phyloP scores from a whole-genome alignment of 495 filamentous ascomycete genomes.

The Trichoderma gamsii region DNA sequence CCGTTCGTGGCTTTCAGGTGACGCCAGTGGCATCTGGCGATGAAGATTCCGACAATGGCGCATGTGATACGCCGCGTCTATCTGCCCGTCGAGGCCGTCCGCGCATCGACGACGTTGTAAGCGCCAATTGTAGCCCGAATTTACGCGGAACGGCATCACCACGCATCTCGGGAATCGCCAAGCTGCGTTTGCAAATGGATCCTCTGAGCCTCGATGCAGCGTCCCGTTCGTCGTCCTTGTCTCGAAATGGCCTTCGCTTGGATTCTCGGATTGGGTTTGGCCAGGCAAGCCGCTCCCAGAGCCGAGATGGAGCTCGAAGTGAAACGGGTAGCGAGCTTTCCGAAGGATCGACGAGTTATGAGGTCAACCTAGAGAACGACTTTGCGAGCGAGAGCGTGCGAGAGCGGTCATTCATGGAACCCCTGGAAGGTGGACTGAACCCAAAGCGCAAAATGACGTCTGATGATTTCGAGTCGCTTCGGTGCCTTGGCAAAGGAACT shows the following conservation, averaged over 20 bases:
- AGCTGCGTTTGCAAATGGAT: conserved; percentile 70
- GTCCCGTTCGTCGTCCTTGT: conserved; percentile 38
- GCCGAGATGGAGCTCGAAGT: conserved; percentile 27
- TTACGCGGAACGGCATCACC: conserved; percentile 53
- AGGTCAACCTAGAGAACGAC: conserved; percentile 81
- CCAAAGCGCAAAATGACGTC: conserved; percentile 76
- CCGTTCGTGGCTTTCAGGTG: conserved; percentile 63
- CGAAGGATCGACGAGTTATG: conserved; percentile 60
- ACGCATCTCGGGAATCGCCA: conserved; percentile 62
- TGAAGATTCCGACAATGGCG: conserved; percentile 72
- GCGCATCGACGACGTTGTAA: conserved; percentile 47
- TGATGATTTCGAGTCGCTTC: conserved; percentile 82
- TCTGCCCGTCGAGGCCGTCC: conserved; percentile 19
- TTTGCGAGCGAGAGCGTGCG: conserved; percentile 72
- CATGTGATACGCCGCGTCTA: conserved; percentile 19
- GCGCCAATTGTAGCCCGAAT: conserved; percentile 54
- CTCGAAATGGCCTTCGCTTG: conserved; percentile 35
- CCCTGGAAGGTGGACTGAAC: conserved; percentile 37
- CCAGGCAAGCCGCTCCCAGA: conserved; percentile 28
- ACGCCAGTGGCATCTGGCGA: conserved; percentile 80
- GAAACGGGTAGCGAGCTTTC: conserved; percentile 33
- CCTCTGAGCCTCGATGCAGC: conserved; percentile 43
- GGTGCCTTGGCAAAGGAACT: conserved; percentile 93
- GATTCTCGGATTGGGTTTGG: conserved; percentile 19
- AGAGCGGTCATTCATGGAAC: conserved; percentile 25